These are phyloP conservation scores for Astraeus odoratus DNA, from an alignment of 768 basidiomycete species.

Conservation along the genomic window DNA sequence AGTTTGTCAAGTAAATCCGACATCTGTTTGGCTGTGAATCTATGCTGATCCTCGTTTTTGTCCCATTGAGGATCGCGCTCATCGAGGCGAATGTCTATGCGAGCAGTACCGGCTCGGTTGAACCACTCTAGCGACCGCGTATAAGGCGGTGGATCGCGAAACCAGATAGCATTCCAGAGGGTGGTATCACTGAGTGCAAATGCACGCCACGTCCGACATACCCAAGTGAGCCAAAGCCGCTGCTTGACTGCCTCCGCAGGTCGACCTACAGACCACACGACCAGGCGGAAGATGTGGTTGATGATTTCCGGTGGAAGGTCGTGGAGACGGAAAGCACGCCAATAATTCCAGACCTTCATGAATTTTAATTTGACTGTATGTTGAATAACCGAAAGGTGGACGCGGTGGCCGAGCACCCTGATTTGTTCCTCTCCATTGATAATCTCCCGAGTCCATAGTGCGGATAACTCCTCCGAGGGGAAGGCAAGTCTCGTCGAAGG, in stretches of 20 bases:
- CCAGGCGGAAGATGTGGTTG: slow-evolving; percentile 53
- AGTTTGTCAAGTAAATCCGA: slow-evolving; percentile 42
- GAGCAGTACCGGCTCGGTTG: slow-evolving; percentile 45
- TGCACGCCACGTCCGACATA: slow-evolving; percentile 50
- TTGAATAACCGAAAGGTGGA: slow-evolving; percentile 8
- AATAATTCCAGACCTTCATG: slow-evolving; percentile 23
- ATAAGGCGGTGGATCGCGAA: slow-evolving; percentile 45
- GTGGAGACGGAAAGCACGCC: slow-evolving; percentile 48
- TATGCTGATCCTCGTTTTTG: slow-evolving; percentile 21
- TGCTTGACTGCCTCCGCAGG: slow-evolving; percentile 28
- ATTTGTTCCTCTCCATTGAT: slow-evolving; percentile 17
- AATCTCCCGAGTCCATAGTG: slow-evolving; percentile 14
- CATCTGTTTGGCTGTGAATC: slow-evolving; percentile 39
- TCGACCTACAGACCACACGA: slow-evolving; percentile 44
- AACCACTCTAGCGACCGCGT: slow-evolving; percentile 50
- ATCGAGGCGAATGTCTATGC: slow-evolving; percentile 58
- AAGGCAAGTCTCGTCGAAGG: not conserved
- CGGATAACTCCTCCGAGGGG: slow-evolving; percentile 3
- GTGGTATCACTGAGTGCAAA: slow-evolving; percentile 42
- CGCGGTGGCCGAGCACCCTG: slow-evolving; percentile 12
- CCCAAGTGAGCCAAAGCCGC: slow-evolving; percentile 50
- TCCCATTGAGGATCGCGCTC: slow-evolving; percentile 27
- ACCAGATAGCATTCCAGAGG: slow-evolving; percentile 63
- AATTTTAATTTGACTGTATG: slow-evolving; percentile 14
- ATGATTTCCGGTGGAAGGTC: slow-evolving; percentile 63